Evolutionary conservation across 202 grass and related monocot species (phyloP), one percentile per base, ranked within the genome.

Genomic region (Schoenoplectus triqueter): DNA sequence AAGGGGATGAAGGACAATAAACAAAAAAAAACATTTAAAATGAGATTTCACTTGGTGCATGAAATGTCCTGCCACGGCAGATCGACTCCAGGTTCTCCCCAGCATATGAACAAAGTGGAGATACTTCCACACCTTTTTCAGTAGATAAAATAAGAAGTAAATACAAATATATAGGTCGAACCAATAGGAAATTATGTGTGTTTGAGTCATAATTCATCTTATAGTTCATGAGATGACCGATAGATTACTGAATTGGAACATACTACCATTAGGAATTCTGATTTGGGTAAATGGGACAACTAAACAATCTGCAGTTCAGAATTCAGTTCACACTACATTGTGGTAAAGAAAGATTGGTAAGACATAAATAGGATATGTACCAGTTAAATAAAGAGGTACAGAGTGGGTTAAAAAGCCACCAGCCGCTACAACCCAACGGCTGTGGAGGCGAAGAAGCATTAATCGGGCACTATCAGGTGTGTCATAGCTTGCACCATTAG

Each of bases 361-460:
- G 7, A 10, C 68, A 55, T 59, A 60, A 61, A 44, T 21, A 15
- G 42, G 55, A 62, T 72, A 66, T 44, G 39, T 92, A 94, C 97
- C 97, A 78, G 97, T 99, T 89, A 99, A 87, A 76, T 96, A 99
- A 78, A 96, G 87, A 39, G 97, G 97, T 70, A 99, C 93, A 2
- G 97, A 99, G 82, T 99, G 93, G 11, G 93, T 99, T 64, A 99
- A 88, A 84, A 96, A 99, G 60, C 97, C 97, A 50, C 93, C 97
- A 56, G 97, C 97, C 51, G 97, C 92, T 8, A 99, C 93, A 1
- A 99, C 97, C 97, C 97, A 99, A 84, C 97, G 94, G 77, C 93
- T 99, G 48, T 99, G 97, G 75, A 99, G 97, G 15, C 97, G 97
- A 20, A 99, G 97, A 20, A 99, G 85, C 97, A 96, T 96, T 47